These are phyloP conservation scores for Termitomyces eurrhizus DNA, from an alignment of 768 basidiomycete species.

Conservation along the genomic window DNA sequence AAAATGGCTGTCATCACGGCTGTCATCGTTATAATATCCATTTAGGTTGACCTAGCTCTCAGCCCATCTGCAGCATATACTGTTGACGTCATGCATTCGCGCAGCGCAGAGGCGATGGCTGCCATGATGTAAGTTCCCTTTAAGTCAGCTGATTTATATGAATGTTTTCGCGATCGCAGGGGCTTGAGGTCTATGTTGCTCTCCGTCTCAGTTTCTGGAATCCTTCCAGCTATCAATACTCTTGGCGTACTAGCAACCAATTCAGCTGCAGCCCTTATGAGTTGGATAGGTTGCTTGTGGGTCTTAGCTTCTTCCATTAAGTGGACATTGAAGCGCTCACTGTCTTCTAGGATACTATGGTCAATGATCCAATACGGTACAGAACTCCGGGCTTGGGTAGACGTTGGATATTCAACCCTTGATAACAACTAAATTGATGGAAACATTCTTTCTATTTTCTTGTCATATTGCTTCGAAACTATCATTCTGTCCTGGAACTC, in stretches of 20 bases:
- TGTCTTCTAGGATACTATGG: conserved; percentile 41
- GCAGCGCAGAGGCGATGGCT: conserved; percentile 63
- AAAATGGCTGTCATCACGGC: background rate
- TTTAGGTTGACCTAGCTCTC: conserved; percentile 53
- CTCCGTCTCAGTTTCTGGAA: conserved; percentile 37
- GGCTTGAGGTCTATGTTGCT: conserved; percentile 44
- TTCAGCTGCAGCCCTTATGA: conserved; percentile 38
- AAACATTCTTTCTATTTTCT: background rate
- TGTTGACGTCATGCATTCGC: conserved; percentile 56
- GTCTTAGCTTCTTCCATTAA: conserved; percentile 17
- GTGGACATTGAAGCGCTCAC: conserved; percentile 1
- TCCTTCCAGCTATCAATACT: conserved; percentile 51
- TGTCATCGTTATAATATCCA: background rate
- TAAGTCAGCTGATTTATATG: background rate
- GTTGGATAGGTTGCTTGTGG: conserved; percentile 51
- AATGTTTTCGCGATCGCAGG: conserved; percentile 24
- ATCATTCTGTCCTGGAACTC: background rate
- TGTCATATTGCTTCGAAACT: background rate
- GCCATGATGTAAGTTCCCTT: conserved; percentile 42
- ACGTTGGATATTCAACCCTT: conserved; percentile 51
- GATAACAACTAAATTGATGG: conserved; percentile 26
- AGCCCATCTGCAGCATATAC: conserved; percentile 53
- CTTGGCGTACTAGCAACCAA: conserved; percentile 52
- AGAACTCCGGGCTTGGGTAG: conserved; percentile 50
- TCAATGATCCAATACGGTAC: conserved; percentile 53